Conservation (phyloP, 306 rosid species). For the Fagus crenata region DNA sequence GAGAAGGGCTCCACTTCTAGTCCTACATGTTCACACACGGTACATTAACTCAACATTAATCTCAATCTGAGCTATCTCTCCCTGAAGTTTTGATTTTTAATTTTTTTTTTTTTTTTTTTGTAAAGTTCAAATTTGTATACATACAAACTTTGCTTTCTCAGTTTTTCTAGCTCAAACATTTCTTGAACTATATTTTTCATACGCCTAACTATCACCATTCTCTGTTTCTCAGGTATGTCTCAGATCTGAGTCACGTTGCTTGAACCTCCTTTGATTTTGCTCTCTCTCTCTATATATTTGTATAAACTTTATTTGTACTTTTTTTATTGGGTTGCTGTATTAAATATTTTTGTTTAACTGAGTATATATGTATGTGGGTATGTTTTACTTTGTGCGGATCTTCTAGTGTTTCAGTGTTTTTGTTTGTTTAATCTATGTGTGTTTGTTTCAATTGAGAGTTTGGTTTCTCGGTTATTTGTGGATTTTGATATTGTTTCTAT, state of each 20-base stretch:
- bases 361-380: background rate
- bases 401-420: background rate
- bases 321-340: too few species aligned
- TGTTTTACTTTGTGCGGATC: background rate
- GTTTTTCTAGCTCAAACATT: background rate
- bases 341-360: background rate
- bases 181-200: background rate
- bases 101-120: too few species aligned
- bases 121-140: too few species aligned
- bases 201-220: background rate
- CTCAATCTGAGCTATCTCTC: too few species aligned
- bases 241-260: background rate
- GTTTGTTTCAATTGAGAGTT: background rate
- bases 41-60: too few species aligned
- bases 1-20: too few species aligned
- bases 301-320: background rate
- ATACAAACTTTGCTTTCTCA: too few species aligned
- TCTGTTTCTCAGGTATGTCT: background rate
- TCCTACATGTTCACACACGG: too few species aligned
- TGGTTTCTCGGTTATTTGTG: background rate
- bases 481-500: background rate
- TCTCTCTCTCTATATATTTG: background rate
- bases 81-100: too few species aligned
- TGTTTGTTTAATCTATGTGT: background rate
- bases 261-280: background rate